Conservation (phyloP, 1,284 basidiomycete genomes). For the Leccinum fuscescens region DNA sequence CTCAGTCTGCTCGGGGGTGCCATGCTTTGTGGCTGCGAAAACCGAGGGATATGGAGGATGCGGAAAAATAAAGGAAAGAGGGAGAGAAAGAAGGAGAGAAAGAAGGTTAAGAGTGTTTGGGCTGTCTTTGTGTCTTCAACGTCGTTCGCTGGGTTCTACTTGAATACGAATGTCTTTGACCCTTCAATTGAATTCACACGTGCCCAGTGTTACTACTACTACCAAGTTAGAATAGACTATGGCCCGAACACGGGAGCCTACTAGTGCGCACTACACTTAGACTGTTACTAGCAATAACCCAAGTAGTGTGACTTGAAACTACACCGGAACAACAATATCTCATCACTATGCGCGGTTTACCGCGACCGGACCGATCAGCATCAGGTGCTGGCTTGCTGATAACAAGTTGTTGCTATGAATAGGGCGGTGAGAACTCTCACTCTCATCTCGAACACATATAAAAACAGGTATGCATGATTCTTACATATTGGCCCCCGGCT, state of each 20-base stretch:
- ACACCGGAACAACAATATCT: background rate
- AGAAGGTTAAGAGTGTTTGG: background rate
- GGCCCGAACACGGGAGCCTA: no score
- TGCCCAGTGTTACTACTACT: background rate
- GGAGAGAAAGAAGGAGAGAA: background rate
- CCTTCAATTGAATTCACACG: background rate
- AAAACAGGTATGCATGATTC: background rate
- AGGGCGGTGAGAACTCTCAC: constrained; percentile 15
- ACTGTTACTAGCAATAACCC: background rate
- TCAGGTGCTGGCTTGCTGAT: constrained; percentile 2
- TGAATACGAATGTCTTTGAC: background rate
- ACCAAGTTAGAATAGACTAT: no score
- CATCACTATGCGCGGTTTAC: background rate
- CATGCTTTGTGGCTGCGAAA: constrained; percentile 11
- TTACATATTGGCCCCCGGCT: background rate
- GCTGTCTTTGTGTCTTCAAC: background rate
- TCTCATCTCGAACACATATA: background rate
- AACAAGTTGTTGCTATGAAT: constrained; percentile 15
- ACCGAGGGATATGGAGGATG: background rate
- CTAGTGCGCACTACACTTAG: no score
- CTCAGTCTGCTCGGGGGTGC: constrained; percentile 27
- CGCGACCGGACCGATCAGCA: background rate
- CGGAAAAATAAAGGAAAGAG: background rate
- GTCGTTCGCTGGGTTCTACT: background rate
- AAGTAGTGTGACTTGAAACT: background rate